A percentile compares a stretch with the other conserved stretches of the same genome.
Conservation (phyloP, 345 rosid genomes). For the Dipteronia dyeriana region DNA sequence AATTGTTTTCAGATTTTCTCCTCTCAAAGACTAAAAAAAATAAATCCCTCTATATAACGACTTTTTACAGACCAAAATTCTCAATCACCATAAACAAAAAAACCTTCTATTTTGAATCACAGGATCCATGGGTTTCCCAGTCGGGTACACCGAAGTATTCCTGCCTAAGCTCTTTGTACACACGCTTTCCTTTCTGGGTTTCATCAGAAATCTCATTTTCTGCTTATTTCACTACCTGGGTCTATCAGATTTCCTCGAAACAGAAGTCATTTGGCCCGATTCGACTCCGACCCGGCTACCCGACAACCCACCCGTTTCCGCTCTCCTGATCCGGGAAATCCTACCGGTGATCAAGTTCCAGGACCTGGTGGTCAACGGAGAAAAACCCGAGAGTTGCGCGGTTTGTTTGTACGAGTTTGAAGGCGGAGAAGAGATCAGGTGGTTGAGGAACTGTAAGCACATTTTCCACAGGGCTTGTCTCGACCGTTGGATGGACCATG, state of each 20-base stretch:
- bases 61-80: background rate
- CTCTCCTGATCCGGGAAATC: slow-evolving; percentile 76
- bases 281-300: slow-evolving; percentile 32
- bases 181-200: slow-evolving; percentile 60
- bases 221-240: slow-evolving; percentile 59
- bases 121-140: slow-evolving; percentile 76
- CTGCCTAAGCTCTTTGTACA: slow-evolving; percentile 72
- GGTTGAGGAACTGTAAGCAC: slow-evolving; percentile 78
- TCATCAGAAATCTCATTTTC: slow-evolving; percentile 53
- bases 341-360: slow-evolving; percentile 68
- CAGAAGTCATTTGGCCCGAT: slow-evolving; percentile 62
- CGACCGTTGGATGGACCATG: slow-evolving; percentile 98
- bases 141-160: slow-evolving; percentile 73
- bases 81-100: background rate
- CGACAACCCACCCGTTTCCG: slow-evolving; percentile 56
- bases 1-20: background rate
- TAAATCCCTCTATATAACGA: slow-evolving; percentile 5
- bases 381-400: slow-evolving; percentile 71
- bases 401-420: slow-evolving; percentile 83
- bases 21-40: background rate
- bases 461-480: slow-evolving; percentile 77
- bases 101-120: background rate
- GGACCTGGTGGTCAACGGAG: slow-evolving; percentile 42
- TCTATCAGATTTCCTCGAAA: slow-evolving; percentile 76
- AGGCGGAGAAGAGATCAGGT: slow-evolving; percentile 73